Base-by-base conservation (phyloP, 257 asterid species). In the Coffea canephora region DNA sequence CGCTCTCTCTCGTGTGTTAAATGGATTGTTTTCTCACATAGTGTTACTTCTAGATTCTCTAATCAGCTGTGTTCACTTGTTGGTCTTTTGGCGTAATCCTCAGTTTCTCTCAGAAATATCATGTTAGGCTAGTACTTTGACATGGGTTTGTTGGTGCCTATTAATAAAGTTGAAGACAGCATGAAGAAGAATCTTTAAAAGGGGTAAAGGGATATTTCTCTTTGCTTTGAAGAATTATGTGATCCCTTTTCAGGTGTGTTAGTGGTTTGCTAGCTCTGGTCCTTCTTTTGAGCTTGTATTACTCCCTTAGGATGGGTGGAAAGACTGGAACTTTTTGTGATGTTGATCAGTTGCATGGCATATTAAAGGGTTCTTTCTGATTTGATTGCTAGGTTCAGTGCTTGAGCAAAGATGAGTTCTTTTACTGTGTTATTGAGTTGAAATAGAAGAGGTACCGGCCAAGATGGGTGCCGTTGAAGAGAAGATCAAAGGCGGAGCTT, bases 391-490 rank as follows among this genome's bases (percentile, higher is more conserved):
- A 62, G 73, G 36, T 67, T 68, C 83, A 27, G 48, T 79, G 27
- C 39, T 36, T 83, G 52, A 31, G 68, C 46, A 78, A 80, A 80
- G 74, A 86, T 87, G 91, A 87, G 83, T 71, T 85, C 71, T 78
- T 78, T 81, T 75, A 75, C 50, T 54, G 54, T 71, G 79, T 7
- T 71, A 61, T 57, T 84, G 85, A 64, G 43, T 84, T 84, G 78
- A 86, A 48, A 67, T 76, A 82, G 80, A 77, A 82, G 76, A 65
- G 55, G 36, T 77, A 43, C 55, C 7, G 23, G 69, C 69, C 31
- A 46, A 69, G 34, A 93, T 93, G 98, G 89, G 89, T 80, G 83
- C 87, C 77, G 87, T 82, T 82, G 97, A 87, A 72, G 95, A 89
- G 74, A 88, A 83, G 82, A n/a, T 80, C 54, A 93, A 89, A 80